These are phyloP conservation scores for Aciculosporium take DNA, from an alignment of 2,329 filamentous ascomycete species.

Conservation along the genomic window DNA sequence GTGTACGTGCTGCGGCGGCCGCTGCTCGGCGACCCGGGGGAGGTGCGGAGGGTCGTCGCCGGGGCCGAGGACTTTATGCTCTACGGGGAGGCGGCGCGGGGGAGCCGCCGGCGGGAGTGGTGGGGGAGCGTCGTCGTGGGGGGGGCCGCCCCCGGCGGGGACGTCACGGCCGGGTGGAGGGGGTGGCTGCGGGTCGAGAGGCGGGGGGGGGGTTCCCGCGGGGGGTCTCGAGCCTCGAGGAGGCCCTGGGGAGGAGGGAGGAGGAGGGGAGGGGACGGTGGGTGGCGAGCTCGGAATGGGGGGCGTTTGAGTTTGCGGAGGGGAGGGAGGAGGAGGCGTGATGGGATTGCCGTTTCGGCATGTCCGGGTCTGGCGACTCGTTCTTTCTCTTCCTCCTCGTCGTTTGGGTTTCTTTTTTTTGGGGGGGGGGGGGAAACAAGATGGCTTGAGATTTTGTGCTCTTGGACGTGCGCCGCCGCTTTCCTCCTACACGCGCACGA, in stretches of 20 bases:
- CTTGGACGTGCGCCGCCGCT: no score
- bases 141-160: conserved; percentile 22
- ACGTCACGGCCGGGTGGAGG: conserved; percentile 21
- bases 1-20: conserved; percentile 34
- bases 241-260: conserved; percentile 28
- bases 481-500: no score
- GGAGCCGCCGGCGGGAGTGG: conserved; percentile 33
- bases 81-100: conserved; percentile 27
- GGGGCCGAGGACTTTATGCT: conserved; percentile 34
- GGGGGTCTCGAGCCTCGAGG: conserved; percentile 27
- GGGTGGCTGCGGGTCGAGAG: conserved; percentile 41
- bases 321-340: no score
- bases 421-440: no score
- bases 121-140: conserved; percentile 46
- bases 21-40: conserved; percentile 12
- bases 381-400: no score
- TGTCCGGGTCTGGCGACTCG: no score
- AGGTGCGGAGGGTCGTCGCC: conserved; percentile 22
- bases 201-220: conserved; percentile 23
- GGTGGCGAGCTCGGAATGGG: conserved; percentile 35
- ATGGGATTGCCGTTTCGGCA: no score
- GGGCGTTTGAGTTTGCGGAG: conserved; percentile 28
- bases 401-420: no score
- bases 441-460: no score
- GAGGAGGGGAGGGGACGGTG: conserved; percentile 28